Conservation (phyloP, 176 grass and related monocot species). For the Rhipidocladum racemiflorum region DNA sequence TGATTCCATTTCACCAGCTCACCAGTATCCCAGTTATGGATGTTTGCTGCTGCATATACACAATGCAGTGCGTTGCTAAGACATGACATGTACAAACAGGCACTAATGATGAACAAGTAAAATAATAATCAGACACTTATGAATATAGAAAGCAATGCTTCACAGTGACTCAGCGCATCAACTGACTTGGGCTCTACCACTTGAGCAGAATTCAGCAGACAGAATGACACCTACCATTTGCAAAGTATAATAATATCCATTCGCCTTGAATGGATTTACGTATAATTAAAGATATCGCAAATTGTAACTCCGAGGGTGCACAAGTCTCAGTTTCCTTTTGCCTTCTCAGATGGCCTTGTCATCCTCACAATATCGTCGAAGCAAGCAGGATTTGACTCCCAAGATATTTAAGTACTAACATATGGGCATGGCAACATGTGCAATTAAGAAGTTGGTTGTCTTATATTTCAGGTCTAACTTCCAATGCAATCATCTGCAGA, state of each 20-base stretch:
- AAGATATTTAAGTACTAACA: constrained; percentile 16
- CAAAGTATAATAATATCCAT: constrained; percentile 10
- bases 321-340: constrained; percentile 48
- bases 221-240: constrained; percentile 49
- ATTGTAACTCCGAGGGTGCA: constrained; percentile 27
- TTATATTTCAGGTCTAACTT: constrained; percentile 49
- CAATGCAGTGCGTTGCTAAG: constrained; percentile 19
- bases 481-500: constrained; percentile 47
- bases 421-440: constrained; percentile 43
- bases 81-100: constrained; percentile 38
- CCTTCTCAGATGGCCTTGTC: constrained; percentile 36
- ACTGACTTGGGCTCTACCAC: constrained; percentile 30
- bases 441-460: constrained; percentile 56
- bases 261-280: neutral
- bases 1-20: constrained; percentile 45
- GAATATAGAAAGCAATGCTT: constrained; percentile 27
- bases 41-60: neutral
- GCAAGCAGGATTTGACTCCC: constrained; percentile 45
- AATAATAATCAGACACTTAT: constrained; percentile 36
- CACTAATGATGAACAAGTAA: constrained; percentile 35
- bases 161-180: constrained; percentile 42
- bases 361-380: constrained; percentile 25
- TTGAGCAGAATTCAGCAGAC: constrained; percentile 54
- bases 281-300: neutral
- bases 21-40: constrained; percentile 50